A percentile compares a stretch with the other conserved stretches of the same genome.
Evolutionary conservation across 495 filamentous ascomycete genomes (phyloP).

Genomic region (Aspergillus panamensis): DNA sequence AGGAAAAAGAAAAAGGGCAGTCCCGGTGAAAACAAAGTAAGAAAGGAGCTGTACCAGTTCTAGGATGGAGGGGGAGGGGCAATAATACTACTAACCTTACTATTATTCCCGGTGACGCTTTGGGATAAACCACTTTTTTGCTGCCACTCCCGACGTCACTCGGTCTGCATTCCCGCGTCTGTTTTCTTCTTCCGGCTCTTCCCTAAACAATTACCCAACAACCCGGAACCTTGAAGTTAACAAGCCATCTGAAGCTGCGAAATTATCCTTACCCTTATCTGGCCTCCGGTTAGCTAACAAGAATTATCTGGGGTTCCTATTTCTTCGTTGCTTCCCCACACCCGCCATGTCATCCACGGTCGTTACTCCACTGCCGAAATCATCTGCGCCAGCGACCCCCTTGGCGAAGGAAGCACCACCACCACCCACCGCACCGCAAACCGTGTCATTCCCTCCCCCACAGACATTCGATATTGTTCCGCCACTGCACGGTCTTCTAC

Average conservation of each 20-base stretch:
- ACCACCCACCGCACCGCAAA: slow-evolving; percentile 47
- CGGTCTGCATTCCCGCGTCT: slow-evolving; percentile 25
- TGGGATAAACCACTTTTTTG: slow-evolving; percentile 22
- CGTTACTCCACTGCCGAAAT: slow-evolving; percentile 38
- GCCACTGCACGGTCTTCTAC: slow-evolving; percentile 70
- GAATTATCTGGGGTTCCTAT: slow-evolving; percentile 6
- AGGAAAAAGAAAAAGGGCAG: background rate
- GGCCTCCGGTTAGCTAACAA: background rate
- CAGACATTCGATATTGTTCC: slow-evolving; percentile 80
- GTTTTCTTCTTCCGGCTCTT: slow-evolving; percentile 37
- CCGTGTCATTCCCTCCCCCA: slow-evolving; percentile 49
- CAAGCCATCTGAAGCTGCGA: slow-evolving; percentile 8
- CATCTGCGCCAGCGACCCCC: slow-evolving; percentile 42
- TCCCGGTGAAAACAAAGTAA: slow-evolving; percentile 28
- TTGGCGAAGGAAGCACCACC: slow-evolving; percentile 32
- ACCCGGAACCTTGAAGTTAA: too few relatives aligned
- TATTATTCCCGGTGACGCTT: slow-evolving; percentile 39
- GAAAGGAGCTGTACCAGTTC: slow-evolving; percentile 5
- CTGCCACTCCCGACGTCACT: slow-evolving; percentile 29
- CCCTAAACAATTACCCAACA: slow-evolving; percentile 36
- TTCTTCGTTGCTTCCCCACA: background rate
- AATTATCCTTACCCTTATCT: slow-evolving; percentile 1
- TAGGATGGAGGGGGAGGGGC: slow-evolving; percentile 33
- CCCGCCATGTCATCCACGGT: slow-evolving; percentile 38
- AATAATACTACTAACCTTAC: background rate